A percentile compares a stretch with the other conserved stretches of the same genome.
Evolutionary conservation across 108 stramenopile species (phyloP).

Genomic region (Skeletonema potamos): DNA sequence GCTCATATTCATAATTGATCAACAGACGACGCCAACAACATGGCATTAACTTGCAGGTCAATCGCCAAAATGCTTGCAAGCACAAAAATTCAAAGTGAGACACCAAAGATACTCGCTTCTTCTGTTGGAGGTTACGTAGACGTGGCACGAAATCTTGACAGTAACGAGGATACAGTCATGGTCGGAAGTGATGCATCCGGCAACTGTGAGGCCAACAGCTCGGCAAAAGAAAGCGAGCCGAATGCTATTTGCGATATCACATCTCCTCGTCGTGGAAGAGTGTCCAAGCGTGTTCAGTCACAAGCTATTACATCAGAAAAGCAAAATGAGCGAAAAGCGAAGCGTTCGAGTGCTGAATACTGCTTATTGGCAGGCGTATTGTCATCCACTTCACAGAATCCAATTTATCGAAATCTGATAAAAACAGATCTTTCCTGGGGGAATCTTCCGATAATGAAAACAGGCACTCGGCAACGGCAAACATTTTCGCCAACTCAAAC

Average conservation of each 20-base stretch:
- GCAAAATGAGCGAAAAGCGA: slow-evolving; percentile 39
- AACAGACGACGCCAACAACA: background rate
- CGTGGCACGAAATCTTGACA: background rate
- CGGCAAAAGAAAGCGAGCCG: background rate
- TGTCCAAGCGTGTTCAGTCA: slow-evolving; percentile 72
- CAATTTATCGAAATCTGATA: slow-evolving; percentile 12
- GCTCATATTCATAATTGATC: background rate
- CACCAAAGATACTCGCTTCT: background rate
- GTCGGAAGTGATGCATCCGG: background rate
- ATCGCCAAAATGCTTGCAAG: background rate
- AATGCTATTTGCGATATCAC: background rate
- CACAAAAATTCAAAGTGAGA: background rate
- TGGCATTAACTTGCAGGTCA: background rate
- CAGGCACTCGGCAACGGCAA: background rate
- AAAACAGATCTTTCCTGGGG: slow-evolving; percentile 23
- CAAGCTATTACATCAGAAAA: slow-evolving; percentile 67
- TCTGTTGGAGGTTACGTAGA: background rate
- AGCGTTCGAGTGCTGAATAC: slow-evolving; percentile 43
- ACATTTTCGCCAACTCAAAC: background rate
- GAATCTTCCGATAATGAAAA: slow-evolving; percentile 8
- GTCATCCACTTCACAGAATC: slow-evolving; percentile 51
- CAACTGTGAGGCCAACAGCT: background rate
- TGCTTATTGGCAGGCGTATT: slow-evolving; percentile 63
- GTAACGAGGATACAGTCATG: background rate
- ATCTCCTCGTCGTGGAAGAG: slow-evolving; percentile 37